Percentiles rank a stretch among this genome's conserved stretches.
These are phyloP conservation scores for Hypomontagnella submonticulosa DNA, from an alignment of 495 filamentous ascomycete genomes.

Conservation along the genomic window DNA sequence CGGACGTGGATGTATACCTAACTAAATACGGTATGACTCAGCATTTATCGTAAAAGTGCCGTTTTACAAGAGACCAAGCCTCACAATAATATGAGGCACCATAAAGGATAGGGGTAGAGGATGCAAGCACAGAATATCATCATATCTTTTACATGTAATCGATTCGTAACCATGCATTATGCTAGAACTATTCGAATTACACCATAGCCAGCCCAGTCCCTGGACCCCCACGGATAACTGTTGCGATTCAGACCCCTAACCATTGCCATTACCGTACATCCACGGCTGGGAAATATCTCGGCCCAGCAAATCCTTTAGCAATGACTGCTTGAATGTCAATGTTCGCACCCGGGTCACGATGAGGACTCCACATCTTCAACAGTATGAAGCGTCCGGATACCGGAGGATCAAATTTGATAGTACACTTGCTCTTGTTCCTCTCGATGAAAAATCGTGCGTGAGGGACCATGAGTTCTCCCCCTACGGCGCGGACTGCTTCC, in stretches of 20 bases:
- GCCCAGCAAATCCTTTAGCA: constrained; percentile 82
- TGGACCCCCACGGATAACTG: too few species aligned
- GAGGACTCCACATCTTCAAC: constrained; percentile 86
- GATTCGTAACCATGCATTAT: neutral
- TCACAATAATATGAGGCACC: too few species aligned
- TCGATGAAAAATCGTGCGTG: constrained; percentile 84
- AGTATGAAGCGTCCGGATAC: constrained; percentile 84
- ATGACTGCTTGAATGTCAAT: constrained; percentile 89
- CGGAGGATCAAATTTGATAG: constrained; percentile 87
- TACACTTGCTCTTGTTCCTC: constrained; percentile 82
- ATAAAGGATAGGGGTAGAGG: too few species aligned
- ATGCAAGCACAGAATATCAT: neutral
- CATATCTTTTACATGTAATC: neutral
- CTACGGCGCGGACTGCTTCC: constrained; percentile 65
- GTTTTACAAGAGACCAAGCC: too few species aligned
- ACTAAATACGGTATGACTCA: too few species aligned
- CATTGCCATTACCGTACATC: constrained; percentile 53
- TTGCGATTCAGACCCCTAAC: neutral
- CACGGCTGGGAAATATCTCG: constrained; percentile 76
- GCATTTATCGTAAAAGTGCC: too few species aligned
- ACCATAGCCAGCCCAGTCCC: neutral
- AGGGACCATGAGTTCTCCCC: constrained; percentile 69
- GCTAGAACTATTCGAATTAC: neutral
- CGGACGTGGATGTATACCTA: too few species aligned
- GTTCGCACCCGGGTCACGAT: constrained; percentile 65